Evolutionary conservation across 1,284 basidiomycete genomes (phyloP).

Genomic region (Ceratobasidium sp.): DNA sequence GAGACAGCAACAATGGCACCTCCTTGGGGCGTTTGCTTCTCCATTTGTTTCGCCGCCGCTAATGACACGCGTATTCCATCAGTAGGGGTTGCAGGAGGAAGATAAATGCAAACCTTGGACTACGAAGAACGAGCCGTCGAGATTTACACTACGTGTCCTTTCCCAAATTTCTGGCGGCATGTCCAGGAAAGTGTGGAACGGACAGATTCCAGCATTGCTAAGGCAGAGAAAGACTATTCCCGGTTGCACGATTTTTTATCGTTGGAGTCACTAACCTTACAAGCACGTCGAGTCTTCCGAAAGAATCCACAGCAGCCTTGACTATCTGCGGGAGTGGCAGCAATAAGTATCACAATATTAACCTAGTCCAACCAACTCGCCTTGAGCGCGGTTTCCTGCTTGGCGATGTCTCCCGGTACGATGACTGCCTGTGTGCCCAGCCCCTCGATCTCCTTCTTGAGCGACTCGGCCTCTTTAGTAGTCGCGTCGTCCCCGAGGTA

Average conservation of each 20-base stretch:
- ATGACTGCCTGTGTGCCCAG: conserved; percentile 50
- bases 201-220: conserved; percentile 83
- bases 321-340: conserved; percentile 59
- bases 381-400: conserved; percentile 64
- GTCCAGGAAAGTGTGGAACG: conserved; percentile 78
- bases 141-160: conserved; percentile 72
- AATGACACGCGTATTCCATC: conserved; percentile 12
- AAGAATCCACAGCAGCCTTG: conserved; percentile 60
- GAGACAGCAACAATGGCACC: conserved; percentile 79
- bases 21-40: conserved; percentile 68
- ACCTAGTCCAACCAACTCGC: conserved; percentile 48
- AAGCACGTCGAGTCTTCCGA: conserved; percentile 68
- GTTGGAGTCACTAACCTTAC: conserved; percentile 54
- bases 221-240: conserved; percentile 54
- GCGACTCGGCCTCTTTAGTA: conserved; percentile 55
- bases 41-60: conserved; percentile 82
- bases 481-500: conserved; percentile 70
- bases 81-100: neutral
- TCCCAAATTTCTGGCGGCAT: conserved; percentile 75
- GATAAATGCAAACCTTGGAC: conserved; percentile 60
- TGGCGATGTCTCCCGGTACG: conserved; percentile 72
- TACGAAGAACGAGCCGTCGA: conserved; percentile 80
- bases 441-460: conserved; percentile 57
- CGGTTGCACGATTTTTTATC: conserved; percentile 36
- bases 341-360: neutral